A percentile compares a stretch with the other conserved stretches of the same genome.
Evolutionary conservation across 345 rosid genomes (phyloP).

Genomic region (Heritiera fomes): DNA sequence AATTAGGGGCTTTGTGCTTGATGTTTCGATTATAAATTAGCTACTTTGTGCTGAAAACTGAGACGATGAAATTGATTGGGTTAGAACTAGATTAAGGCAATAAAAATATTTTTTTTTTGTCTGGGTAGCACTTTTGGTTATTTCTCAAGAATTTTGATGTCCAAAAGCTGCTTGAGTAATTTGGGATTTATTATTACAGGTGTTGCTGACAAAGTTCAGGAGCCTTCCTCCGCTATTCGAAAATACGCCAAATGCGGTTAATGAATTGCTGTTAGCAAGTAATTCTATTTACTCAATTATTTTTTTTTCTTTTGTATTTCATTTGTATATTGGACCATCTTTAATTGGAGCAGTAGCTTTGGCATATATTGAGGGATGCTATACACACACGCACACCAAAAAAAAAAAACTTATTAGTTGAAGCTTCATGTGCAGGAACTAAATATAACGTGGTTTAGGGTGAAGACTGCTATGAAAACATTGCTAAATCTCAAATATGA

Average conservation of each 20-base stretch:
- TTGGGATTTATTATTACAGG: constrained; percentile 43
- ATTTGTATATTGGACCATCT: not conserved
- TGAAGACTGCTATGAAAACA: not conserved
- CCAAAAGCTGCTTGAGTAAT: not conserved
- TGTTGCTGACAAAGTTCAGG: constrained; percentile 65
- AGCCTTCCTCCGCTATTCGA: constrained; percentile 93
- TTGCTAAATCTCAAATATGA: not conserved
- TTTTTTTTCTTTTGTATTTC: not conserved
- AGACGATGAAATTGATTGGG: not conserved
- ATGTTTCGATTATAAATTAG: not conserved
- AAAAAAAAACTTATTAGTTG: not conserved
- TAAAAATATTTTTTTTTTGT: not conserved
- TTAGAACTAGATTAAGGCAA: not conserved
- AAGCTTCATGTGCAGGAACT: not conserved
- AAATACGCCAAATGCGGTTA: constrained; percentile 55
- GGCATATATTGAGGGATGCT: not conserved
- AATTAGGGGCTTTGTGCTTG: not conserved
- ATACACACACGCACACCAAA: not conserved
- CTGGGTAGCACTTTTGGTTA: not conserved
- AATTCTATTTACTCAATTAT: constrained; percentile 3
- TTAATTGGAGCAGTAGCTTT: not conserved
- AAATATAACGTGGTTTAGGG: not conserved
- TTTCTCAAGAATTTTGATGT: not conserved
- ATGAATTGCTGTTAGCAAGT: constrained; percentile 80
- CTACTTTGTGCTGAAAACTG: not conserved